Base-by-base conservation (phyloP, 1,284 basidiomycete species). In the Boletellus deceptivus region DNA sequence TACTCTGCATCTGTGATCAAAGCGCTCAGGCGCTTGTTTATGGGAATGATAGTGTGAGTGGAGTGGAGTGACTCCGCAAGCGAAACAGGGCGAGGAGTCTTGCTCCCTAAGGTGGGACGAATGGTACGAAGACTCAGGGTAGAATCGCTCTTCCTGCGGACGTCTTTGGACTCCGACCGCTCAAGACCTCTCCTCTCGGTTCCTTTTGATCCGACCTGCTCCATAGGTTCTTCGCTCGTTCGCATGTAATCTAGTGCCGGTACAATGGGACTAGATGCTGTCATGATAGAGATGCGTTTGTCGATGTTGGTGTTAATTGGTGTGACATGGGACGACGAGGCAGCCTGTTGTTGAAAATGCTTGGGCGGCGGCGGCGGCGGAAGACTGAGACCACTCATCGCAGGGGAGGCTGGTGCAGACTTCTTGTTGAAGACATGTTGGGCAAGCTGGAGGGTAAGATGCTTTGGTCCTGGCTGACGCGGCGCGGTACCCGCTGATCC, bases 41-140 rank as follows among this genome's bases (percentile, higher is more conserved):
- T 70, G 10, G 83, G 75, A 3, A 86, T 79, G 48, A 89, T 71
- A 18, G 86, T 89, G 60, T 83, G 76, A 11, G 75, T 83, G 7
- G 85, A 88, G 47, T 86, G 84, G 49, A 87, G 70, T 0, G 84
- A 86, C 51, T 87, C 86, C 6, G 84, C 85, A 68, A 84, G 79
- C 8, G 87, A 89, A 24, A 85, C 84, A 5, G 87, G 86, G 16
- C 86, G 75, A 27, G 86, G 83, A 1, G 80, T 72, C 29, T 77
- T 76, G 52, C 70, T 73, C 33, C 74, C 75, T 18, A 72, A 55
- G 22, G 76, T 74, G 40, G 83, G 79, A 31, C 85, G 78, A 52
- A 86, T 79, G 29, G 86, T 89, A 55, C 78, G 76, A 61, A 84
- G 80, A 61, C 84, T 84, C 64, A 84, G 80, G 11, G 85, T 87